Evolutionary conservation across 176 grass and related monocot genomes (phyloP).

Genomic region (Ananas comosus): DNA sequence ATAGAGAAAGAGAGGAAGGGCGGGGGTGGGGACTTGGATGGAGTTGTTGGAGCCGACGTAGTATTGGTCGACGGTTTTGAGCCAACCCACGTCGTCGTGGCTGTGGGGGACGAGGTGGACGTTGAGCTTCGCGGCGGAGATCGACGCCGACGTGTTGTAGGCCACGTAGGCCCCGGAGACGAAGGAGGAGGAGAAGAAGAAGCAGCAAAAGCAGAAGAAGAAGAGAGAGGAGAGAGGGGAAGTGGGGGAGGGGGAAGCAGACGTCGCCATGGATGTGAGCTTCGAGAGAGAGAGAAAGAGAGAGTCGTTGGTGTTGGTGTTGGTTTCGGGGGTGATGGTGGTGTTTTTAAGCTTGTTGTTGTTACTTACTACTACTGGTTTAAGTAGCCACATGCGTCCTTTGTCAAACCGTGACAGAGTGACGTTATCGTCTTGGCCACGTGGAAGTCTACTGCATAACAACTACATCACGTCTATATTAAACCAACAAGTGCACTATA

Average conservation of each 20-base stretch:
- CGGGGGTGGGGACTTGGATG: background rate
- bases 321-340: too few relatives aligned
- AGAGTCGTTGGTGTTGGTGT: too few relatives aligned
- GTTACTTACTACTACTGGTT: too few relatives aligned
- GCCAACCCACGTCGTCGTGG: constrained; percentile 80
- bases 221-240: constrained; percentile 47
- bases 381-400: too few relatives aligned
- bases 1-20: background rate
- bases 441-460: too few relatives aligned
- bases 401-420: too few relatives aligned
- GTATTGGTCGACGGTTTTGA: constrained; percentile 28
- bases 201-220: constrained; percentile 11
- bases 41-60: background rate
- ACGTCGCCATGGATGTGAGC: too few relatives aligned
- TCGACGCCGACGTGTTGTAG: constrained; percentile 76
- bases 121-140: constrained; percentile 55
- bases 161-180: constrained; percentile 40
- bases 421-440: too few relatives aligned
- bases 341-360: too few relatives aligned
- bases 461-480: too few relatives aligned
- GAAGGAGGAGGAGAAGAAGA: background rate
- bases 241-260: constrained; percentile 9
- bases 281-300: too few relatives aligned
- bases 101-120: constrained; percentile 68
- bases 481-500: too few relatives aligned